Evolutionary conservation across 495 filamentous ascomycete species (phyloP), one percentile per base, ranked within the genome.

Genomic region (Podospora comata): DNA sequence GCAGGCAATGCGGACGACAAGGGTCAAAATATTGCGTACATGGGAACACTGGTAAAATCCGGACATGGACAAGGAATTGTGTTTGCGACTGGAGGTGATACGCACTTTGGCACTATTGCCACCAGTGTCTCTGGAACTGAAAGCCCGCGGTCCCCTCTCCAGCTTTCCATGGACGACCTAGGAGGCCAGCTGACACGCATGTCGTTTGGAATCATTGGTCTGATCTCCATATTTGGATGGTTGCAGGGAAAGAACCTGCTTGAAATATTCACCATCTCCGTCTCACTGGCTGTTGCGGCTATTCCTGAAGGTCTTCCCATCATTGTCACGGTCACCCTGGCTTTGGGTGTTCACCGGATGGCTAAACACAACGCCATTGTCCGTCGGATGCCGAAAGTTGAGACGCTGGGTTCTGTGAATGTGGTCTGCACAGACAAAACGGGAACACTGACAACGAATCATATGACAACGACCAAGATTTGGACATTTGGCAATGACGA

Each of bases 341-440:
- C 95, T 30, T 80, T 99, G 19, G 96, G 95, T 1, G 96, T 98
- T 26, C 86, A 97, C 70, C 88, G 94, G 28, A 99, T 99, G 95
- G 93, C 94, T 55, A 92, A 89, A 69, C 85, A 93, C 69, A 90
- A 94, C 60, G 95, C 95, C 4, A 98, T 98, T 75, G 95, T 99
- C 71, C 89, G 95, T 68, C 90, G 90, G 75, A 89, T 99, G 73
- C 95, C 95, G 16, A 97, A 93, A 76, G 95, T 99, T 4, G 95
- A 99, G 72, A 98, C 95, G 4, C 81, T 99, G n/a, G 95, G 96
- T 20, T 96, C 92, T 57, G 95, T 99, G 34, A 98, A 97, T 77
- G 95, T 99, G 60, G 91, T 99, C 30, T 99, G 95, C 80, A 97
- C 92, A 75, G 95, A 99, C 80, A 99, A 99, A 81, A 99, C 95